Percentiles rank a stretch among this genome's conserved stretches.
Evolutionary conservation across 257 asterid genomes (phyloP).

Genomic region (Striga asiatica): DNA sequence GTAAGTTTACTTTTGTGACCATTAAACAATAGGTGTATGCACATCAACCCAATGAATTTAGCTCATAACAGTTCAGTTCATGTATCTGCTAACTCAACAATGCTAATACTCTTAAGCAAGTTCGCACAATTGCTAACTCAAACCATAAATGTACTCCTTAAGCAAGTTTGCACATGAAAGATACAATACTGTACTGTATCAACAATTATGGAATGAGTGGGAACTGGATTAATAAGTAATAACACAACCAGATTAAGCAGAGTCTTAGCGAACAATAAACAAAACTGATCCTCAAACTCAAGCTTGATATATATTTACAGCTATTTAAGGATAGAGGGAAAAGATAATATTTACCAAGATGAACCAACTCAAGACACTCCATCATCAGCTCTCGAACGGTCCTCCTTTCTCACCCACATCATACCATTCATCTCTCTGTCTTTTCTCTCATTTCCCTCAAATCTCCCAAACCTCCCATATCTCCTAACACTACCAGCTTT

Average conservation of each 20-base stretch:
- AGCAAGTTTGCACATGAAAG: neutral
- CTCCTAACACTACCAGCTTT: conserved; percentile 2
- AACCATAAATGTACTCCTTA: too few species aligned
- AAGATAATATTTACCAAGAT: conserved; percentile 22
- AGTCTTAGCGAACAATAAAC: too few species aligned
- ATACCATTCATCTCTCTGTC: conserved; percentile 1
- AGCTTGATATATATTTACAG: neutral
- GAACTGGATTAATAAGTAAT: neutral
- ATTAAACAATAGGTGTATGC: neutral
- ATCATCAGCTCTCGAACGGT: conserved; percentile 13
- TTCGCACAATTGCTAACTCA: too few species aligned
- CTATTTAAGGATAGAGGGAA: neutral
- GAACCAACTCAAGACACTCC: conserved; percentile 21
- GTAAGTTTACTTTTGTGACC: neutral
- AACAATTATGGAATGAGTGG: neutral
- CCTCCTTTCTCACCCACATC: conserved; percentile 49
- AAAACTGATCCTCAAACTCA: neutral
- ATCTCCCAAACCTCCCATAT: conserved; percentile 8
- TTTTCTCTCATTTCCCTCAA: conserved; percentile 5
- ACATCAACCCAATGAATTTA: too few species aligned
- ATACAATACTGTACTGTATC: neutral
- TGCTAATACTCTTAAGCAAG: neutral
- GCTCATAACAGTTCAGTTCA: too few species aligned
- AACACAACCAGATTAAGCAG: too few species aligned
- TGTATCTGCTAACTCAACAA: neutral